These are phyloP conservation scores for Insectozyma bohioensis DNA, from an alignment of 1,139 yeast species.

Conservation along the genomic window DNA sequence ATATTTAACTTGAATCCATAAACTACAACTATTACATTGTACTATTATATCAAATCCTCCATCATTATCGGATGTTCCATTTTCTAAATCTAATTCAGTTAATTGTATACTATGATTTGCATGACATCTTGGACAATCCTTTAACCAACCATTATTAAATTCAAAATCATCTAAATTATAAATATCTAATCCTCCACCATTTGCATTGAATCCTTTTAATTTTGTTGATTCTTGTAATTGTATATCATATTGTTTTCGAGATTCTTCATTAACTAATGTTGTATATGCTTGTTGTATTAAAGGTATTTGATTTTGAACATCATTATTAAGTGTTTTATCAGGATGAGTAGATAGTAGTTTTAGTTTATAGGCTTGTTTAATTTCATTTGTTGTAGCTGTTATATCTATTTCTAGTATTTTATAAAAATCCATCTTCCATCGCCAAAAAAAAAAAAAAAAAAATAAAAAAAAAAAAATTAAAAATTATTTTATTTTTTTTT, in stretches of 20 bases:
- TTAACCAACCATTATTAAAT: slow-evolving; percentile 40
- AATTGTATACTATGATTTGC: slow-evolving; percentile 53
- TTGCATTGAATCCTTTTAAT: slow-evolving; percentile 48
- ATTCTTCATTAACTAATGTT: slow-evolving; percentile 40
- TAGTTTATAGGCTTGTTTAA: slow-evolving; percentile 61
- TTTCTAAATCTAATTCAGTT: slow-evolving; percentile 58
- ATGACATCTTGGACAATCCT: slow-evolving; percentile 75
- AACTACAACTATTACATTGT: slow-evolving; percentile 78
- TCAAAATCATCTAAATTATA: slow-evolving; percentile 63
- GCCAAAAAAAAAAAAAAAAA: slow-evolving; percentile 3
- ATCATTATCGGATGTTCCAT: slow-evolving; percentile 43
- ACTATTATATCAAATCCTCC: slow-evolving; percentile 69
- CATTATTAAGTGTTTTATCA: slow-evolving; percentile 49
- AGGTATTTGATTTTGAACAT: slow-evolving; percentile 26
- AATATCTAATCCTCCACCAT: slow-evolving; percentile 68
- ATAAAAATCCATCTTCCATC: slow-evolving; percentile 35
- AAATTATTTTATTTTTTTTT: slow-evolving; percentile 1
- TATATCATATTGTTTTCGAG: slow-evolving; percentile 50
- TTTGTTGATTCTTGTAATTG: slow-evolving; percentile 37
- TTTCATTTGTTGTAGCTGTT: slow-evolving; percentile 23
- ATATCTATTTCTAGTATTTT: slow-evolving; percentile 49
- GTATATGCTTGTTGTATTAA: slow-evolving; percentile 61
- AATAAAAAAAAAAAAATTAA: too few relatives aligned
- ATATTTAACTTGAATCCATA: slow-evolving; percentile 78
- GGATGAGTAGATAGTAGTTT: slow-evolving; percentile 71